Evolutionary conservation across 148 eudicot species (phyloP), one percentile per base, ranked within the genome.

Genomic region (Vaccinium corymbosum): DNA sequence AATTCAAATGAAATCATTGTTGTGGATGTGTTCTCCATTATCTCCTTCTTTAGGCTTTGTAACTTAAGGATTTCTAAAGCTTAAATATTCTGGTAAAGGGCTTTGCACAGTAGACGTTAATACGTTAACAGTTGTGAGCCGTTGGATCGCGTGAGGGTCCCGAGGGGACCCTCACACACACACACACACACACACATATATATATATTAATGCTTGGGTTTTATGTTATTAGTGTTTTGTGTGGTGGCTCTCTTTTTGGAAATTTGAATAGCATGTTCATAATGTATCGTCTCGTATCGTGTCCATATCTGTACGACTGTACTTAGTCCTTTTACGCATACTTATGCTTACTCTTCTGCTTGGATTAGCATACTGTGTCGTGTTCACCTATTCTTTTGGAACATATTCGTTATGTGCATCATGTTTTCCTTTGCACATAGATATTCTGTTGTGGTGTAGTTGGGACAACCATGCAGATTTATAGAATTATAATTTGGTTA

Each of bases 281-380:
- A 56, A 16, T 3, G 59, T 89, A 57, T 86, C 93, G 48, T 80
- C 86, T 84, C 1, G 16, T 56, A 16, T 56, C 20, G 7, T 56
- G 16, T 56, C 59, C 19, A 15, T 56, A 16, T 56, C 59, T 56
- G 59, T 56, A 6, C 17, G 27, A 27, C 27, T 27, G 27, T 55
- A 14, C 14, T 55, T 55, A 55, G 59, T 55, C 59, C 59, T 56
- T 56, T 4, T 56, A 20, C 6, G 59, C 2, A 7, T 17, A 16
- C 59, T 55, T 55, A 19, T 56, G 19, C 17, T 56, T 20, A 16
- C 7, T 56, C 19, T 56, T 14, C 5, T 16, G 59, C 59, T 56
- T 56, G 59, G 59, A 56, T 16, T 16, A 56, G 59, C 59, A 15
- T 56, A 56, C 59, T 19, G 14, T 42, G 46, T 42, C 46, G 46